phyloP scores from a whole-genome alignment of 2,329 filamentous ascomycete genomes.

The Teratosphaeria destructans region DNA sequence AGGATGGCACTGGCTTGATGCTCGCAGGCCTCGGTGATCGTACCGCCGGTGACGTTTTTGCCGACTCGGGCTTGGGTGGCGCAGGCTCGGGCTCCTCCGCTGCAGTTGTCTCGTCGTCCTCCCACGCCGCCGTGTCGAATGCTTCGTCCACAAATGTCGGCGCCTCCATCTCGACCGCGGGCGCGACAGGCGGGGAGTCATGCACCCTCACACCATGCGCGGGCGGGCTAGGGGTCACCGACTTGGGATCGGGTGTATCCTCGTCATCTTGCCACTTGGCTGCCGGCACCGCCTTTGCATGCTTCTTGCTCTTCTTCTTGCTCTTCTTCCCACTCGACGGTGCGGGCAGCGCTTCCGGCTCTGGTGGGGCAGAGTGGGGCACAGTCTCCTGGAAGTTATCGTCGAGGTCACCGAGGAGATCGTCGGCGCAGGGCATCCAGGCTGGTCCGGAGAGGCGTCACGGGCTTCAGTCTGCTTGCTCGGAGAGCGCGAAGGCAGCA shows the following conservation, averaged over 20 bases:
- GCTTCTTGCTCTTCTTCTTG: conserved; percentile 20
- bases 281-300: conserved; percentile 5
- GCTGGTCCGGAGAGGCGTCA: background rate
- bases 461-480: background rate
- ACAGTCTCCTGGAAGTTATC: conserved; percentile 12
- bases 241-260: conserved; percentile 16
- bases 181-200: conserved; percentile 2
- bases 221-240: conserved; percentile 19
- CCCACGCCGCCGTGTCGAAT: conserved; percentile 5
- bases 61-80: conserved; percentile 1
- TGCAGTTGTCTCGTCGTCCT: conserved; percentile 9
- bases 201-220: conserved; percentile 10
- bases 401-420: conserved; percentile 18
- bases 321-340: conserved; percentile 10
- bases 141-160: conserved; percentile 1
- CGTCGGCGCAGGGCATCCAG: conserved; percentile 13
- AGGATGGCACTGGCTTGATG: conserved; percentile 6
- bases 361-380: conserved; percentile 7
- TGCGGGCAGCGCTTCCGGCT: conserved; percentile 7
- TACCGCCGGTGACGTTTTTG: conserved; percentile 3
- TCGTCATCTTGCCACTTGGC: conserved; percentile 13
- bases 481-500: background rate
- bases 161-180: background rate
- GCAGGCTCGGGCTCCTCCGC: conserved; percentile 6
- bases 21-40: conserved; percentile 8